Base-by-base conservation (phyloP, 2,329 filamentous ascomycete species). In the Cercospora nicotianae region DNA sequence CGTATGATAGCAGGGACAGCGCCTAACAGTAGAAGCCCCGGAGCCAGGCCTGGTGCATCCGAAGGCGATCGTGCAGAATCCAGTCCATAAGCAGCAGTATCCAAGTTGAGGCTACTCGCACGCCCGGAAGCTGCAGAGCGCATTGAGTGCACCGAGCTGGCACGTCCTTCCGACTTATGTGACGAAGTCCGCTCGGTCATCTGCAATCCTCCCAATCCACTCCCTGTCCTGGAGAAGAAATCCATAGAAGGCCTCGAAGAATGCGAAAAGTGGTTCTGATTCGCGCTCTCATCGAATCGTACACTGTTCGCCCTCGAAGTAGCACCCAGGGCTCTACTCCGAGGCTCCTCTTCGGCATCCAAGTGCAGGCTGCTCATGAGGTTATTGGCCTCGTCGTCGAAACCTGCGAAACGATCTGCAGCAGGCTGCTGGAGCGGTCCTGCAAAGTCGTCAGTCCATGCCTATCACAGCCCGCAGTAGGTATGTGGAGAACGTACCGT, bases 221-320 rank as follows among this genome's bases (percentile, higher is more conserved):
- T 77, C 67, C 72, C 73, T 23, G 92, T 93, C 62, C 94, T 83
- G 28, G 91, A 90, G 48, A 89, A 88, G 72, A 96, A 90, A 65
- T 98, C 95, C 58, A 91, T 88, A 12, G 92, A 94, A 65, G 93
- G 90, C 55, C 94, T 89, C 67, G 90, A 91, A 71, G 88, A 89
- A 76, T 96, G 92, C 42, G 90, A 90, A 87, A 95, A 96, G 78
- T 93, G 93, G 59, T 92, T 91, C 74, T 97, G 93, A 74, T 97
- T 89, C 13, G 94, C 94, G 76, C 93, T 97, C 78, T 98, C 94
- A 77, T 98, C 95, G 75, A 99, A 99, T 42, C 95, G 91, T 73
- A 99, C 95, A 77, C 95, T 98, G 78, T 98, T 98, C 59, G 95
- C 94, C 74, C 95, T 87, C 18, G 95, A 99, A 18, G 93, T 91